These are phyloP conservation scores for Aspergillus thermomutatus DNA, from an alignment of 2,329 filamentous ascomycete species.

Conservation along the genomic window DNA sequence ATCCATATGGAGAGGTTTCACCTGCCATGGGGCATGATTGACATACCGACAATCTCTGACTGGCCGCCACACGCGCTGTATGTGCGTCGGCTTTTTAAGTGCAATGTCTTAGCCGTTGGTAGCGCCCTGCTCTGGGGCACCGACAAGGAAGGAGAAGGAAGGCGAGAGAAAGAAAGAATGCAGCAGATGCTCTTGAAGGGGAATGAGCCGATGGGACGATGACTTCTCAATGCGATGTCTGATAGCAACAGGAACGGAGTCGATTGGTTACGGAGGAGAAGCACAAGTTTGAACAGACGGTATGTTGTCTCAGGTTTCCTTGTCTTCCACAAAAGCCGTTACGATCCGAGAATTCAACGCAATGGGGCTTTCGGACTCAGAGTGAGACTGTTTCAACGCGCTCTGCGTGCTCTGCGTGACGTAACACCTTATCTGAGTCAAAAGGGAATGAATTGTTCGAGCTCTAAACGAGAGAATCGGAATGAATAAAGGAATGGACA, in stretches of 20 bases:
- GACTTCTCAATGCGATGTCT: neutral
- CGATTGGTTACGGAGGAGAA: neutral
- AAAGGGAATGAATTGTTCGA: neutral
- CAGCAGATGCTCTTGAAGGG: neutral
- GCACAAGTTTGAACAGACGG: neutral
- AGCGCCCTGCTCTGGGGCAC: neutral
- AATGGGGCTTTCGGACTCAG: neutral
- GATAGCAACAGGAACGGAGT: neutral
- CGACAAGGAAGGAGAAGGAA: neutral
- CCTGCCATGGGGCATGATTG: conserved; percentile 7
- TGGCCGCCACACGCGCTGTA: neutral
- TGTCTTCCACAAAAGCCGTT: neutral
- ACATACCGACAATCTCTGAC: conserved; percentile 5
- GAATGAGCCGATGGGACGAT: neutral
- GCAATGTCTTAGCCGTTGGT: conserved; percentile 4
- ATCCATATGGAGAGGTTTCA: conserved; percentile 23
- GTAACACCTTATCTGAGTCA: neutral
- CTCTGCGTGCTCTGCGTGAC: neutral
- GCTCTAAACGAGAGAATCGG: neutral
- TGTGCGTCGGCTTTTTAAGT: neutral
- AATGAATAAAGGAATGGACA: neutral
- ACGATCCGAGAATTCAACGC: conserved; percentile 9
- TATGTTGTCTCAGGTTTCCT: conserved; percentile 8
- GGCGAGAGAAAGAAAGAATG: neutral
- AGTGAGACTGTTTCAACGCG: neutral